phyloP scores from a whole-genome alignment of 345 rosid genomes.

The Populus nigra region DNA sequence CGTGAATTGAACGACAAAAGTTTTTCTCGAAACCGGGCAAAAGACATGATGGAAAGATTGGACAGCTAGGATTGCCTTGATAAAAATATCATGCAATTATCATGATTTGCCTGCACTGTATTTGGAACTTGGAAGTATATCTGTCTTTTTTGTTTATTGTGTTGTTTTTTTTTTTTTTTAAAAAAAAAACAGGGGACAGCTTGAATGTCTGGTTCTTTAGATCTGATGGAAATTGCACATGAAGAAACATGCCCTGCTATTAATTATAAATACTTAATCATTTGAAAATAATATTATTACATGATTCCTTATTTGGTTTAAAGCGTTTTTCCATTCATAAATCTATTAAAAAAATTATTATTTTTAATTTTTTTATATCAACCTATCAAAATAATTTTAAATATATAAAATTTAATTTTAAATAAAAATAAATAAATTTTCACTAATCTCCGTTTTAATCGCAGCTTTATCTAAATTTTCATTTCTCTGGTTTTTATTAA shows the following conservation, averaged over 20 bases:
- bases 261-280: neutral
- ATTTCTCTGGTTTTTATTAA: neutral
- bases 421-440: too few relatives aligned
- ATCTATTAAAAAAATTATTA: too few relatives aligned
- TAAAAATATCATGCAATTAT: neutral
- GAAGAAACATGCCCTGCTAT: conserved; percentile 8
- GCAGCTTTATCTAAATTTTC: neutral
- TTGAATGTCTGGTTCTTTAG: conserved; percentile 6
- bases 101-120: neutral
- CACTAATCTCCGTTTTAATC: too few relatives aligned
- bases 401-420: too few relatives aligned
- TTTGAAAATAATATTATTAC: neutral
- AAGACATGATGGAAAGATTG: too few relatives aligned
- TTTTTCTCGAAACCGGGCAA: too few relatives aligned
- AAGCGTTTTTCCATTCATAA: neutral
- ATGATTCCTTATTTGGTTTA: neutral
- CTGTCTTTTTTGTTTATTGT: neutral
- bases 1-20: too few relatives aligned
- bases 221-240: neutral
- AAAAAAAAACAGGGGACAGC: neutral
- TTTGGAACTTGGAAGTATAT: neutral
- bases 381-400: too few relatives aligned
- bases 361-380: too few relatives aligned
- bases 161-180: neutral
- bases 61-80: too few relatives aligned